These are phyloP conservation scores for Pseudogymnoascus pannorum DNA, from an alignment of 2,329 filamentous ascomycete species.

Conservation along the genomic window DNA sequence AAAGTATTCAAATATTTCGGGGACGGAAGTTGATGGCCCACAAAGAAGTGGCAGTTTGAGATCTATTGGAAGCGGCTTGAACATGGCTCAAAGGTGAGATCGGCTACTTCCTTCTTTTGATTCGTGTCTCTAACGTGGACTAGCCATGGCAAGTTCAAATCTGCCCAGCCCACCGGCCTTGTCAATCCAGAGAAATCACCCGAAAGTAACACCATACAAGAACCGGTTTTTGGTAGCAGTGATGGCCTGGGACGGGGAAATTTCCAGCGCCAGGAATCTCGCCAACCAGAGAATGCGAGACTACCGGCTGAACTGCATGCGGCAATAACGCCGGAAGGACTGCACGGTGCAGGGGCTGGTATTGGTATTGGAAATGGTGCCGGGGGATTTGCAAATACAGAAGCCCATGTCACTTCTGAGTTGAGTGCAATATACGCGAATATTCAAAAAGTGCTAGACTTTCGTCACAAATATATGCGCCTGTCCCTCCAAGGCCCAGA, in stretches of 20 bases:
- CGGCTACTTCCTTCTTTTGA: not conserved
- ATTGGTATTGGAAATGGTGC: conserved; percentile 54
- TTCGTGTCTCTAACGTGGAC: conserved; percentile 9
- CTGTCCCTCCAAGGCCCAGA: conserved; percentile 73
- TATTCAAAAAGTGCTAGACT: conserved; percentile 81
- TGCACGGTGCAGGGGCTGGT: conserved; percentile 50
- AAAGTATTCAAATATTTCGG: conserved; percentile 20
- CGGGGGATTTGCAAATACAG: conserved; percentile 60
- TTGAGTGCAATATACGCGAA: conserved; percentile 81
- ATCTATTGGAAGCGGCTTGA: conserved; percentile 23
- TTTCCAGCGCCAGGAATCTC: not conserved
- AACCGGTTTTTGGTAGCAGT: conserved; percentile 17
- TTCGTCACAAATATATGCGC: conserved; percentile 80
- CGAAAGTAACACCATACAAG: conserved; percentile 27
- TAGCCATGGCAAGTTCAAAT: conserved; percentile 21
- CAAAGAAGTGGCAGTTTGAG: conserved; percentile 24
- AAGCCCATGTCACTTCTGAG: conserved; percentile 76
- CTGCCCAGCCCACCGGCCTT: conserved; percentile 23
- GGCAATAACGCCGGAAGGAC: conserved; percentile 42
- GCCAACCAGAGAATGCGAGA: conserved; percentile 25
- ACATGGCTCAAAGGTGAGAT: conserved; percentile 19
- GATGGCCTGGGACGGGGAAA: conserved; percentile 22
- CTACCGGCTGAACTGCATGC: conserved; percentile 50
- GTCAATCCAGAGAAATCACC: conserved; percentile 25
- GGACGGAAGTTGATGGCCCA: conserved; percentile 19